These are phyloP conservation scores for Penicillium bovifimosum DNA, from an alignment of 495 filamentous ascomycete genomes.

Conservation along the genomic window DNA sequence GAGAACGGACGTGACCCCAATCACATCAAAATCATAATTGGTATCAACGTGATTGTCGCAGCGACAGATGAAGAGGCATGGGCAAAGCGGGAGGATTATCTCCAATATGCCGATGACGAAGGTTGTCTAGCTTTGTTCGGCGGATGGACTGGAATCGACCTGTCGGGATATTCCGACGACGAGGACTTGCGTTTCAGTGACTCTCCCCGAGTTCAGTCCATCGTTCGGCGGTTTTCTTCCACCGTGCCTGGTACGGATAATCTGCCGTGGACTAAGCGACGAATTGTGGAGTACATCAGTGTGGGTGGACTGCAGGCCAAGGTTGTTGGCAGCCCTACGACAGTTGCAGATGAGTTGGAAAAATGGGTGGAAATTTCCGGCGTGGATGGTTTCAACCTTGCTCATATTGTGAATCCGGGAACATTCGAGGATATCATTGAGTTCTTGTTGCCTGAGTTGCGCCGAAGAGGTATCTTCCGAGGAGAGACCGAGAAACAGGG, in stretches of 20 bases:
- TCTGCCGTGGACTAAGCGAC: conserved; percentile 51
- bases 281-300: conserved; percentile 49
- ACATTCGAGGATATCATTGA: conserved; percentile 53
- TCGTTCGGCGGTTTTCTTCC: conserved; percentile 23
- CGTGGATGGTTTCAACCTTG: conserved; percentile 51
- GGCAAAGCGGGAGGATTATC: conserved; percentile 44
- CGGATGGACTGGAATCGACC: conserved; percentile 58
- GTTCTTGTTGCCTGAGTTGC: conserved; percentile 48
- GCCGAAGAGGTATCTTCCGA: conserved; percentile 46
- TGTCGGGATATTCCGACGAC: conserved; percentile 47
- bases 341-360: conserved; percentile 48
- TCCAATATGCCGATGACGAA: conserved; percentile 50
- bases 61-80: conserved; percentile 49
- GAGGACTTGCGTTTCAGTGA: conserved; percentile 44
- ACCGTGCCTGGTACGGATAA: conserved; percentile 33
- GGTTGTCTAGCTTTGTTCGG: conserved; percentile 55
- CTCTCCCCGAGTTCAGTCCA: conserved; percentile 20
- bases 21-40: conserved; percentile 50
- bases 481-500: conserved; percentile 43
- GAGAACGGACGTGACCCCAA: conserved; percentile 42
- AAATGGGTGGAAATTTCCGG: conserved; percentile 42
- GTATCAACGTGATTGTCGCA: conserved; percentile 43
- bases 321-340: conserved; percentile 39
- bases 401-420: conserved; percentile 48
- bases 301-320: conserved; percentile 47